A percentile compares a stretch with the other conserved stretches of the same genome.
Evolutionary conservation across 495 filamentous ascomycete species (phyloP).

Genomic region (Margaritispora aquatica): DNA sequence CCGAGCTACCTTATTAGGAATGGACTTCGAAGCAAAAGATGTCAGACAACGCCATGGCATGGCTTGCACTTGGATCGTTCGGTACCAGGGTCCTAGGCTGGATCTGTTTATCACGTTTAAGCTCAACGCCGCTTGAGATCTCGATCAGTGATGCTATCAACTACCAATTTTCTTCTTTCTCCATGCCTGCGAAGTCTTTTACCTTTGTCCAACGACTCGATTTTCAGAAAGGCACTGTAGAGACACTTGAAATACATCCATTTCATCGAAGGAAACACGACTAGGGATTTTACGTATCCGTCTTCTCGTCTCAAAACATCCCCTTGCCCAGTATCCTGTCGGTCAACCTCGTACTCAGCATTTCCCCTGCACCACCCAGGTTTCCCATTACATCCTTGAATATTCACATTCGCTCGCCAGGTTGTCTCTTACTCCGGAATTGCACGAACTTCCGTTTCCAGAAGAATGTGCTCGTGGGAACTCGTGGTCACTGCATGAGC

Average conservation of each 20-base stretch:
- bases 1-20: not conserved
- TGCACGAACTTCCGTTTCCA: constrained; percentile 23
- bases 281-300: not conserved
- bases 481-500: constrained; percentile 20
- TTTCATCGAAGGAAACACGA: not conserved
- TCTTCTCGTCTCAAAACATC: constrained; percentile 16
- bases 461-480: constrained; percentile 23
- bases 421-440: constrained; percentile 12
- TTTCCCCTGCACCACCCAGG: constrained; percentile 17
- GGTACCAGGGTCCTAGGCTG: not conserved
- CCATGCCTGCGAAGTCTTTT: too few relatives aligned
- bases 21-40: not conserved
- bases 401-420: constrained; percentile 4
- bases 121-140: not conserved
- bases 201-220: too few relatives aligned
- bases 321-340: constrained; percentile 17
- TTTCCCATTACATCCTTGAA: constrained; percentile 11
- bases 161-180: too few relatives aligned
- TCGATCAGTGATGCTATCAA: not conserved
- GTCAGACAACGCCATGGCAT: constrained; percentile 1
- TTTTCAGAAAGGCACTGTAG: too few relatives aligned
- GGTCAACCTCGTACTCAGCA: constrained; percentile 3
- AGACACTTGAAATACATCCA: not conserved
- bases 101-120: not conserved
- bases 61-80: constrained; percentile 2